Conservation (phyloP, 306 rosid species). For the Chamaecrista fasciculata region DNA sequence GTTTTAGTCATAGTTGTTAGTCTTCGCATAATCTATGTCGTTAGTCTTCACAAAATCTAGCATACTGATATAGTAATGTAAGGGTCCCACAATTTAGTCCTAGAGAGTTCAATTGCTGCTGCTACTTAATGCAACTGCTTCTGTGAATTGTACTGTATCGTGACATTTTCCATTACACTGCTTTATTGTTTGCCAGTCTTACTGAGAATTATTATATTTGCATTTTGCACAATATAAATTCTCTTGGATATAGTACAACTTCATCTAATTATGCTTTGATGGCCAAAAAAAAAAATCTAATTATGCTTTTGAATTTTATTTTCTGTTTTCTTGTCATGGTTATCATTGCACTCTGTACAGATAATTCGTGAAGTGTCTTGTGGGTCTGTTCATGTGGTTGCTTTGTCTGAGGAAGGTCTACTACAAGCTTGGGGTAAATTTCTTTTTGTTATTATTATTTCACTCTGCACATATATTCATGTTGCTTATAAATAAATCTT, state of each 20-base stretch:
- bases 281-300: neutral
- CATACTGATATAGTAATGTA: no score
- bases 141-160: neutral
- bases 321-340: slow-evolving; percentile 6
- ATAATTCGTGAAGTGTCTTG: slow-evolving; percentile 85
- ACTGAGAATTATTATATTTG: neutral
- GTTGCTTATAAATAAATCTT: slow-evolving; percentile 10
- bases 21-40: no score
- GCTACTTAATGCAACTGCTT: slow-evolving; percentile 6
- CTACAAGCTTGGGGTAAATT: slow-evolving; percentile 93
- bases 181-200: slow-evolving; percentile 15
- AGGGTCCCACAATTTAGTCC: neutral
- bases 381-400: slow-evolving; percentile 88
- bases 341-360: slow-evolving; percentile 38
- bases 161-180: neutral
- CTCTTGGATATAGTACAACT: slow-evolving; percentile 11
- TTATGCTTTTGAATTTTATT: slow-evolving; percentile 3
- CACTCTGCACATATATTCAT: neutral
- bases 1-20: no score
- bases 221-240: neutral
- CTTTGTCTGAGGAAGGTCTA: slow-evolving; percentile 80
- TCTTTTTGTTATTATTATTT: slow-evolving; percentile 18
- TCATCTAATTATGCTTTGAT: no score
- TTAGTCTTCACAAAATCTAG: neutral
- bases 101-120: neutral